These are phyloP conservation scores for Dacryopinax primogenitus DNA, from an alignment of 768 basidiomycete genomes.

Conservation along the genomic window DNA sequence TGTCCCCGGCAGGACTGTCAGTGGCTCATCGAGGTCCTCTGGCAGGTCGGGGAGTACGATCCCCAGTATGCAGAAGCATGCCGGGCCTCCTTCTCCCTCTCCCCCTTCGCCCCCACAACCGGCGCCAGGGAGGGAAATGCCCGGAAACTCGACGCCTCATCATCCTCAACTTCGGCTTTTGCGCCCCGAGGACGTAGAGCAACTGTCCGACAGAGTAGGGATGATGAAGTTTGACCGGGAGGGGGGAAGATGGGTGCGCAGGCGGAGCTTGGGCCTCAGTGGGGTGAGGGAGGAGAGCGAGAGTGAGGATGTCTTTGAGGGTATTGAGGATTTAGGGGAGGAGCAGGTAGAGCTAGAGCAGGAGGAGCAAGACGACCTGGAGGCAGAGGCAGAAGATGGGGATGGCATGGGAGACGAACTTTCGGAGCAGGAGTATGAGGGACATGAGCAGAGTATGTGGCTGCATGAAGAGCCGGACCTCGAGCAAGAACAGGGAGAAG, in stretches of 20 bases:
- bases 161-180: slow-evolving; percentile 59
- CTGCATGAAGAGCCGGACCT: background rate
- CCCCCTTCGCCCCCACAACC: slow-evolving; percentile 7
- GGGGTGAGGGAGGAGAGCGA: slow-evolving; percentile 31
- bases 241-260: slow-evolving; percentile 74
- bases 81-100: slow-evolving; percentile 14
- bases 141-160: slow-evolving; percentile 44
- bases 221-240: slow-evolving; percentile 78
- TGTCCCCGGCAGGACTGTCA: slow-evolving; percentile 1
- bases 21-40: background rate
- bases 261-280: slow-evolving; percentile 21
- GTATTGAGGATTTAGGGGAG: slow-evolving; percentile 74
- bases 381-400: slow-evolving; percentile 27
- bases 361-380: background rate
- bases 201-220: slow-evolving; percentile 67
- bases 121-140: background rate
- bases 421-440: slow-evolving; percentile 12
- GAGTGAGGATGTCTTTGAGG: slow-evolving; percentile 83
- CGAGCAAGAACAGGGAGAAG: slow-evolving; percentile 17
- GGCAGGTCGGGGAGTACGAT: background rate
- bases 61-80: slow-evolving; percentile 15
- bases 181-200: slow-evolving; percentile 58
- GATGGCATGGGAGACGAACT: slow-evolving; percentile 39
- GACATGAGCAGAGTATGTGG: slow-evolving; percentile 28
- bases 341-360: slow-evolving; percentile 29